A percentile compares a stretch with the other conserved stretches of the same genome.
phyloP scores from a whole-genome alignment of 306 rosid species.

The Ceratonia siliqua region DNA sequence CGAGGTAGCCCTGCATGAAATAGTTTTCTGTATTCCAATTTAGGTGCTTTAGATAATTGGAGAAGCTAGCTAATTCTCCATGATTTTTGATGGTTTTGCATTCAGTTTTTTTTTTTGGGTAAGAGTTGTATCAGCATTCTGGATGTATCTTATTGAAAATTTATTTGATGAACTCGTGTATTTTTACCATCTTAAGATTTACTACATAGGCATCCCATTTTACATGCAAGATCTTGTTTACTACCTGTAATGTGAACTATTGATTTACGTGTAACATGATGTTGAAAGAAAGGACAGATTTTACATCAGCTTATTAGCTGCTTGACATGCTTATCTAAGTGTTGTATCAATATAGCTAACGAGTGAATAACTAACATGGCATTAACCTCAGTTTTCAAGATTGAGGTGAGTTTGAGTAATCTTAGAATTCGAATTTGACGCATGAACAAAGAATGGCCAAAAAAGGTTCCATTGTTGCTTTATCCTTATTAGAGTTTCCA shows the following conservation, averaged over 20 bases:
- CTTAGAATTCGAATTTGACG: too few species aligned
- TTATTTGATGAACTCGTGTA: slow-evolving; percentile 15
- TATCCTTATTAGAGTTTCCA: not conserved
- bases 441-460: not conserved
- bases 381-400: not conserved
- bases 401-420: too few species aligned
- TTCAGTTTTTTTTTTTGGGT: slow-evolving; percentile 43
- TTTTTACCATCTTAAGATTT: slow-evolving; percentile 22
- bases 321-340: not conserved
- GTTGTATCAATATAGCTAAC: not conserved
- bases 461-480: not conserved
- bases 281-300: not conserved
- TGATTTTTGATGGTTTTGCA: slow-evolving; percentile 32
- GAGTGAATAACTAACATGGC: too few species aligned
- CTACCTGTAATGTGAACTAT: not conserved
- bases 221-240: not conserved
- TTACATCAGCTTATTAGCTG: not conserved
- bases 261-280: not conserved
- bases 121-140: slow-evolving; percentile 25
- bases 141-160: slow-evolving; percentile 2
- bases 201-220: not conserved
- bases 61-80: slow-evolving; percentile 17
- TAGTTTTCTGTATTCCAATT: slow-evolving; percentile 6
- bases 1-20: slow-evolving; percentile 36
- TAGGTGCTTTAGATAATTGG: slow-evolving; percentile 31